phyloP scores from a whole-genome alignment of 2,329 filamentous ascomycete species.

The Nothomitra cinnamomea region DNA sequence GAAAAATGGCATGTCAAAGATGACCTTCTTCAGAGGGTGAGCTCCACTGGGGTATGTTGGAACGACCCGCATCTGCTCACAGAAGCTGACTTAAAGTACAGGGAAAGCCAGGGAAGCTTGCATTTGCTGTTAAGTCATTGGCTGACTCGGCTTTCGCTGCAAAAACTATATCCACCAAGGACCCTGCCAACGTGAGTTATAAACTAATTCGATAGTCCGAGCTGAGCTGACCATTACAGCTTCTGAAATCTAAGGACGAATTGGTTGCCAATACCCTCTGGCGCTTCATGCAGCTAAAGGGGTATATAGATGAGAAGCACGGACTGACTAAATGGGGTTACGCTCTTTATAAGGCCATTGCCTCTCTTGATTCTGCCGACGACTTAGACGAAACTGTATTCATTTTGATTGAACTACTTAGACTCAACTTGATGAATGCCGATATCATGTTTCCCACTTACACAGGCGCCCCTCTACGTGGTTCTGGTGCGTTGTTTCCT shows the following conservation, averaged over 20 bases:
- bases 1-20: slow-evolving; percentile 60
- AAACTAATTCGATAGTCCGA: neutral
- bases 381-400: slow-evolving; percentile 63
- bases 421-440: slow-evolving; percentile 59
- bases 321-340: slow-evolving; percentile 71
- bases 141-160: slow-evolving; percentile 10
- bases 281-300: slow-evolving; percentile 77
- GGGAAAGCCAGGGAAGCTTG: slow-evolving; percentile 9
- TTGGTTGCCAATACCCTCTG: slow-evolving; percentile 62
- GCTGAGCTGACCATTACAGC: slow-evolving; percentile 15
- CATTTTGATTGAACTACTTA: slow-evolving; percentile 70
- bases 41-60: neutral
- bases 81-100: neutral
- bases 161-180: slow-evolving; percentile 10
- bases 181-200: slow-evolving; percentile 15
- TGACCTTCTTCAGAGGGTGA: slow-evolving; percentile 24
- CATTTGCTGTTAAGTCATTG: slow-evolving; percentile 11
- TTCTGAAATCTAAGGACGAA: slow-evolving; percentile 48
- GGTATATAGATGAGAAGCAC: slow-evolving; percentile 66
- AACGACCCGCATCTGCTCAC: slow-evolving; percentile 37
- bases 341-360: slow-evolving; percentile 54
- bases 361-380: slow-evolving; percentile 37
- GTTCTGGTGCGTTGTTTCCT: slow-evolving; percentile 25
- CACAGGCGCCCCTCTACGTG: slow-evolving; percentile 40
- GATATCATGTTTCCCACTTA: slow-evolving; percentile 44